Evolutionary conservation across 352 stramenopile species (phyloP), one percentile per base, ranked within the genome.

Genomic region (Globisporangium sylvaticum): DNA sequence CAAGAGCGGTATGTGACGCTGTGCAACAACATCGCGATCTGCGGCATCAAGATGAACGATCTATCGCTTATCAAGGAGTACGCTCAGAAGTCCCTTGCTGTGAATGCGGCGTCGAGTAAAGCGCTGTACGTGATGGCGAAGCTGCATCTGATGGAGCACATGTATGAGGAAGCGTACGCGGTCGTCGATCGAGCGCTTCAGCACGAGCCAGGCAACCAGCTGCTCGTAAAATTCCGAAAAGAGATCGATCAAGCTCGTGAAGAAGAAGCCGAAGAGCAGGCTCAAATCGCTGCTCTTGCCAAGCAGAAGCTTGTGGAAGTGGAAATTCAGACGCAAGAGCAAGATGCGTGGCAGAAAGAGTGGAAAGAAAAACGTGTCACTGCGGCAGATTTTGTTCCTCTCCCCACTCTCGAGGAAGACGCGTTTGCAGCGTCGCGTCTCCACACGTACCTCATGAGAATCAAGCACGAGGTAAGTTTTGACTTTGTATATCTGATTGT

Each of bases 11-110:
- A 84, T 53, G 84, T 92, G 39, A 90, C 73, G 58, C 70, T 91
- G 14, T 94, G 87, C 62, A 83, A 72, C 67, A 95, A 95, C 66
- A 66, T 92, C 6, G 85, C 87, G 1, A 77, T 95, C 32, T 95
- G 87, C 54, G 85, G 73, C 12, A 76, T 95, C 56, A 95, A 93
- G 64, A 60, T 90, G 64, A 72, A 77, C 37, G 74, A 89, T 37
- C 54, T 74, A 9, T 76, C 82, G 10, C 15, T 77, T n/a, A 81
- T 92, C 31, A 78, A 75, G 1, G 71, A 88, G 66, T 92, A 89
- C 57, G 76, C 85, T 4, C 56, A 62, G 22, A 87, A 88, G n/a
- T 80, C 85, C 6, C 69, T 94, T 22, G 71, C 63, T 0, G 78
- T 89, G 1, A 70, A 91, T 10, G 52, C 77, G 15, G 18, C 54